Evolutionary conservation across 2,329 filamentous ascomycete genomes (phyloP).

Genomic region (Aspergillus fumigatus): DNA sequence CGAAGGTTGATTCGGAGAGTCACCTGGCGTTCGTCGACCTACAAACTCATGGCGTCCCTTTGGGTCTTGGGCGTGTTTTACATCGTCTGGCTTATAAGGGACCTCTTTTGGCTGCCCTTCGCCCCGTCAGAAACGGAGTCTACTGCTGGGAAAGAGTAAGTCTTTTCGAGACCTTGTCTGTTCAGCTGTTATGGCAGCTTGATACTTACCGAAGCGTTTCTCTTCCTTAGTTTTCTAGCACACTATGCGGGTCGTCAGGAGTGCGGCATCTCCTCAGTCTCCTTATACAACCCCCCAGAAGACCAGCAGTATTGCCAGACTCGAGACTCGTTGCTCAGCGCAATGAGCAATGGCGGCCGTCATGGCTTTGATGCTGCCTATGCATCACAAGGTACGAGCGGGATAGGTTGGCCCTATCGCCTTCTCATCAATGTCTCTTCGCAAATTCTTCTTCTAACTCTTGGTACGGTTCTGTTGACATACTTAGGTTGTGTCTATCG

Average conservation of each 20-base stretch:
- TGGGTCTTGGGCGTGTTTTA: conserved; percentile 39
- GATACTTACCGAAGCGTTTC: conserved; percentile 10
- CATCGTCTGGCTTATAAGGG: conserved; percentile 38
- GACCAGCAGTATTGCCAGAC: conserved; percentile 27
- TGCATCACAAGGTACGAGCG: conserved; percentile 29
- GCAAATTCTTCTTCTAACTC: not conserved
- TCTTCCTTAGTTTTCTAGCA: conserved; percentile 28
- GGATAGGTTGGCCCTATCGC: not conserved
- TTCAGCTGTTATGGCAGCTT: not conserved
- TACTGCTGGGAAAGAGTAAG: conserved; percentile 20
- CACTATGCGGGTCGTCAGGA: conserved; percentile 34
- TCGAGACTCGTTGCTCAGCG: conserved; percentile 34
- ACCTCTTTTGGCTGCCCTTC: conserved; percentile 36
- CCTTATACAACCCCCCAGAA: conserved; percentile 31
- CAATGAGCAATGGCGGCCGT: conserved; percentile 40
- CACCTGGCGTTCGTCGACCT: conserved; percentile 41
- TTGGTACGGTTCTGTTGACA: conserved; percentile 6
- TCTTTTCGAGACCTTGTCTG: conserved; percentile 3
- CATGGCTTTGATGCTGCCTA: conserved; percentile 40
- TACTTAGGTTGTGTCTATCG: conserved; percentile 38
- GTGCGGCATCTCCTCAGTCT: conserved; percentile 32
- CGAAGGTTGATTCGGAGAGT: conserved; percentile 37
- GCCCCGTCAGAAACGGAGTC: conserved; percentile 17
- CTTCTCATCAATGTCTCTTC: not conserved
- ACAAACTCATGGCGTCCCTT: conserved; percentile 38